Percentiles rank a stretch among this genome's conserved stretches.
phyloP scores from a whole-genome alignment of 1,284 basidiomycete genomes.

The Puccinia polysora region DNA sequence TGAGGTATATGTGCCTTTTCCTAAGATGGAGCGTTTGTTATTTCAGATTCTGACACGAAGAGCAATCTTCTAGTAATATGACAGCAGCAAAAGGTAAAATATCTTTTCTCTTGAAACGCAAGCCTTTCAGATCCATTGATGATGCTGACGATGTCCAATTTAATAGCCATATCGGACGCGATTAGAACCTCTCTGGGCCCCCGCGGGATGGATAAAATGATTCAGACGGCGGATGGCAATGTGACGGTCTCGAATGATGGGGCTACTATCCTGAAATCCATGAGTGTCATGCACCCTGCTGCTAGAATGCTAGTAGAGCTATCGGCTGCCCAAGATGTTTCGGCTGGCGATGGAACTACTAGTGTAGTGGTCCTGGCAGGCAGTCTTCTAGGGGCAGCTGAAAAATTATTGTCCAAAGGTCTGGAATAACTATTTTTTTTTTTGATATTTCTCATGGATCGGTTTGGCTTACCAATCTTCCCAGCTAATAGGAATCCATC shows the following conservation, averaged over 20 bases:
- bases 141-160: conserved; percentile 15
- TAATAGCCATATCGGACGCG: conserved; percentile 87
- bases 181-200: conserved; percentile 95
- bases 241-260: conserved; percentile 99
- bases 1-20: conserved; percentile 45
- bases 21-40: conserved; percentile 29
- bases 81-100: conserved; percentile 43
- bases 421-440: background rate
- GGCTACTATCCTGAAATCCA: conserved; percentile 94
- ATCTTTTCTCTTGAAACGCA: conserved; percentile 44
- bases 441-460: background rate
- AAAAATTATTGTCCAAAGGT: conserved; percentile 94
- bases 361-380: conserved; percentile 96
- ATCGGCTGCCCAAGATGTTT: conserved; percentile 95
- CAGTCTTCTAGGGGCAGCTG: conserved; percentile 83
- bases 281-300: conserved; percentile 95
- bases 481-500: conserved; percentile 67
- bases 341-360: conserved; percentile 99
- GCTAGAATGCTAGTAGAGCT: conserved; percentile 99
- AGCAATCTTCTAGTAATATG: conserved; percentile 27
- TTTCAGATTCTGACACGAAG: background rate
- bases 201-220: conserved; percentile 97
- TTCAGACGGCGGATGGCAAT: conserved; percentile 93
- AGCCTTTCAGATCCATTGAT: background rate
- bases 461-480: background rate